Evolutionary conservation across 2,329 filamentous ascomycete species (phyloP).

Genomic region (Ophiobolus disseminans): DNA sequence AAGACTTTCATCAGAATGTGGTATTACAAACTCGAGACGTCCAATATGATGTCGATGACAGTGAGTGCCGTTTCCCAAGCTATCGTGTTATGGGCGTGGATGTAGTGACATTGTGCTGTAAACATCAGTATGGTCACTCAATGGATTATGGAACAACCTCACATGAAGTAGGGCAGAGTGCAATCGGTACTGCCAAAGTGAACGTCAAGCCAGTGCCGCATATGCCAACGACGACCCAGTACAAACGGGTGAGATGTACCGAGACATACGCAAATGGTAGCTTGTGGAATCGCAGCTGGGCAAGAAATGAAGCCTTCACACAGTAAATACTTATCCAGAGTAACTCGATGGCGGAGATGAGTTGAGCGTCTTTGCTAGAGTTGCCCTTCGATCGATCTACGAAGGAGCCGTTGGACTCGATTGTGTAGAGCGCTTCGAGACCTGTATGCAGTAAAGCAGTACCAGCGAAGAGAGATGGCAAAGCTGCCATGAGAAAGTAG

Average conservation of each 20-base stretch:
- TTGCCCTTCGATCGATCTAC: no score
- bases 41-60: not conserved
- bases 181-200: not conserved
- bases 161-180: not conserved
- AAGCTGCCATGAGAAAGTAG: conserved; percentile 17
- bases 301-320: conserved; percentile 26
- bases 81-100: not conserved
- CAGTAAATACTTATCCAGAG: conserved; percentile 22
- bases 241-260: not conserved
- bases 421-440: conserved; percentile 13
- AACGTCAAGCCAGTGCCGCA: not conserved
- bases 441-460: conserved; percentile 15
- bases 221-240: not conserved
- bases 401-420: not conserved
- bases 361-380: not conserved
- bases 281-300: conserved; percentile 25
- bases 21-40: not conserved
- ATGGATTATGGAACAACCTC: not conserved
- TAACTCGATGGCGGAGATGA: conserved; percentile 23
- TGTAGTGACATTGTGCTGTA: not conserved
- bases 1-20: no score
- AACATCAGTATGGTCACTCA: not conserved
- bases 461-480: conserved; percentile 18
- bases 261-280: conserved; percentile 17
- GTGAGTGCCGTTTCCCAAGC: not conserved